Base-by-base conservation (phyloP, 441 rosid genomes). In the Aquilaria agallochum region DNA sequence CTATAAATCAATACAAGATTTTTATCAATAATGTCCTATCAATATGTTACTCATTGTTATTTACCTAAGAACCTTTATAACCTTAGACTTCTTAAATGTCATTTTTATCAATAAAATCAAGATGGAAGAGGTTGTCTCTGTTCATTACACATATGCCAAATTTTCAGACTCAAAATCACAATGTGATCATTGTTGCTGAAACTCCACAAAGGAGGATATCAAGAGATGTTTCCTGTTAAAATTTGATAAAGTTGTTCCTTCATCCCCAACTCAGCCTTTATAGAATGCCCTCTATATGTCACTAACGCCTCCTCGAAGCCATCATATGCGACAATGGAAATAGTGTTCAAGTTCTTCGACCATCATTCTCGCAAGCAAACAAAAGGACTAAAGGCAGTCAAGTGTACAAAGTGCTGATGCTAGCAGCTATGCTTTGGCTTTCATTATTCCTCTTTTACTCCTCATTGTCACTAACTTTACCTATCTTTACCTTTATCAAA, bases 211-310 rank as follows among this genome's bases (percentile, higher is more conserved):
- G 76, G 94, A 87, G 68, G 94, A 84, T 51, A 88, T 87, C 50
- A 87, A 87, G 76, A 79, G 88, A 75, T 87, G 94, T 79, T 87
- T 87, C 72, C 84, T 84, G 90, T 65, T 84, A 78, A 88, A 87
- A 63, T 87, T 87, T 59, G 94, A 87, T 67, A 82, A 90, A 76
- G 74, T 68, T 20, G 27, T 20, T 69, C 76, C 67, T 64, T 72
- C 61, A 57, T 71, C 76, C 70, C 74, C 71, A 73, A 55, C 72
- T 70, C 77, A 62, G 32, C 58, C 46, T 34, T 56, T 40, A 72
- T 46, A 53, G 5, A 67, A 58, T 60, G 31, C 51, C 51, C 69
- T 9, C 58, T 59, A 54, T 63, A 66, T 10, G 9, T 56, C 31
- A 20, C 66, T 57, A 67, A 45, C 40, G 53, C 66, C 11, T n/a